These are phyloP conservation scores for Backusella macrospora DNA, from an alignment of 192 early-diverging fungal genomes.

Conservation along the genomic window DNA sequence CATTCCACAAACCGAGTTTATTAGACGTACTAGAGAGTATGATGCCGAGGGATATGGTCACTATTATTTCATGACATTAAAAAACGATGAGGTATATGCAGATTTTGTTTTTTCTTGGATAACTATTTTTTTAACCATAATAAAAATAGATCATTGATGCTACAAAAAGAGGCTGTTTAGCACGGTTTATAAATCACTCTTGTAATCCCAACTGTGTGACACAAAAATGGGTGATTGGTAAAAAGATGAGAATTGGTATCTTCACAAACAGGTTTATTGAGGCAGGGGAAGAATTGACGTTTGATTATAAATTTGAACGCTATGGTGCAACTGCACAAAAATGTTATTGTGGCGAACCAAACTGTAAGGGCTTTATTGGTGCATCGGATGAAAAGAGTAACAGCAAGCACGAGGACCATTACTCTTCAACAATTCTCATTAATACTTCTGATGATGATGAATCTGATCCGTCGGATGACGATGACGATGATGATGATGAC, in stretches of 20 bases:
- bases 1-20: conserved; percentile 75
- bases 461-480: conserved; percentile 1
- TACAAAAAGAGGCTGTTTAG: conserved; percentile 86
- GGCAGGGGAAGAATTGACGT: conserved; percentile 88
- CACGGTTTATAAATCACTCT: conserved; percentile 97
- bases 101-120: not conserved
- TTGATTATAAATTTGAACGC: conserved; percentile 98
- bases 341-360: conserved; percentile 88
- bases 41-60: conserved; percentile 79
- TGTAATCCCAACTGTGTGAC: conserved; percentile 93
- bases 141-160: conserved; percentile 86
- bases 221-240: conserved; percentile 97
- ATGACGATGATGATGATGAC: conserved; percentile 39
- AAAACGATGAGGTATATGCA: conserved; percentile 72
- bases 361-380: conserved; percentile 91
- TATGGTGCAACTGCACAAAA: conserved; percentile 88
- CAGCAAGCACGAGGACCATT: conserved; percentile 53
- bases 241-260: conserved; percentile 89
- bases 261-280: conserved; percentile 80
- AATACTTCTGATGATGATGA: conserved; percentile 17
- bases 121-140: not conserved
- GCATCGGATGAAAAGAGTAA: conserved; percentile 68
- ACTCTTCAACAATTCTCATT: conserved; percentile 29
- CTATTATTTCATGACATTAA: conserved; percentile 98
- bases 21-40: conserved; percentile 83